Conservation (phyloP, 225 moss, liverwort and hornwort genomes). For the Rhytidiadelphus loreus region DNA sequence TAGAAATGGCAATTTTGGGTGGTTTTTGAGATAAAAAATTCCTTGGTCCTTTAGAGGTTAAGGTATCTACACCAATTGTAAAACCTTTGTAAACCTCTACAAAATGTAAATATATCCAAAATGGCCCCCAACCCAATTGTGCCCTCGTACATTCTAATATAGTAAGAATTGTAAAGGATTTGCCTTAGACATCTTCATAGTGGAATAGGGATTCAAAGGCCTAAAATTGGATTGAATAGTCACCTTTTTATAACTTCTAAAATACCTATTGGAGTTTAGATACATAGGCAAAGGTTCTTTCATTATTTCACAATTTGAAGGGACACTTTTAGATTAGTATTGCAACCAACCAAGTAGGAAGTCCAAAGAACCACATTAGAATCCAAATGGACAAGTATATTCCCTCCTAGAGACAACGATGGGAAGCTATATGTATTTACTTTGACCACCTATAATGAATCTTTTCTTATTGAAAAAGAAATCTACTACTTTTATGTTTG, state of each 20-base stretch:
- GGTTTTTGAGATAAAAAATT: background rate
- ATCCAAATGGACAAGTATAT: background rate
- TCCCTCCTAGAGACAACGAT: accelerated
- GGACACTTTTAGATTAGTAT: background rate
- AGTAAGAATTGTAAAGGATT: background rate
- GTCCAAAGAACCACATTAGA: background rate
- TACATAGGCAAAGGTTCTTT: background rate
- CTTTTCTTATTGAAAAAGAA: no score
- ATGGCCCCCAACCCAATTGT: background rate
- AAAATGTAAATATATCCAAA: background rate
- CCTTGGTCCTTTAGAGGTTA: background rate
- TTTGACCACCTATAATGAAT: no score
- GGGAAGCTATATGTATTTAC: no score
- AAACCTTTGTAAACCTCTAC: background rate
- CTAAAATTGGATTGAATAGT: accelerated
- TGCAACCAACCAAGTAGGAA: background rate
- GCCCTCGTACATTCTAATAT: background rate
- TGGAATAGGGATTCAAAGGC: background rate
- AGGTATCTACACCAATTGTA: background rate
- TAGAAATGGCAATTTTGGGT: background rate
- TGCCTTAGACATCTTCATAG: background rate
- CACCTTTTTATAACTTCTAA: no score
- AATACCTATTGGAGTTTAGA: background rate
- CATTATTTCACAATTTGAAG: background rate
- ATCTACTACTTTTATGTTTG: no score